Conservation (phyloP, 768 basidiomycete genomes). For the Calvatia gigantea region DNA sequence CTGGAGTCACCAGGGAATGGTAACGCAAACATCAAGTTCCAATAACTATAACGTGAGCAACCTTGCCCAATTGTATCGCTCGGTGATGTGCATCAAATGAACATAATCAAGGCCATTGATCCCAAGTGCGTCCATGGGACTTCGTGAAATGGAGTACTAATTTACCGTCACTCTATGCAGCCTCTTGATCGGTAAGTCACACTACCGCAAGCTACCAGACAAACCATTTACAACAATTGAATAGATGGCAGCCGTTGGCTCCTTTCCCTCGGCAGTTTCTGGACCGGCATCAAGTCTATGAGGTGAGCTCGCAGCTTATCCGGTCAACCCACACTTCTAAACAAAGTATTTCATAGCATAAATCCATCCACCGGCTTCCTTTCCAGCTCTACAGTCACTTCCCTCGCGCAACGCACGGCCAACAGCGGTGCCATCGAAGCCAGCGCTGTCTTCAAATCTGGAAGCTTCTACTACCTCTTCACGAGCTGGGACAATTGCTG, state of each 20-base stretch:
- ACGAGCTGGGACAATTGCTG: conserved; percentile 55
- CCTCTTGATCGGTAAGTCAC: conserved; percentile 27
- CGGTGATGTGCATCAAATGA: background rate
- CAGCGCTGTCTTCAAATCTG: conserved; percentile 39
- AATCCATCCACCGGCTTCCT: conserved; percentile 40
- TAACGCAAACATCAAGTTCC: conserved; percentile 36
- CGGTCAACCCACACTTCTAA: background rate
- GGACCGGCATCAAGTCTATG: conserved; percentile 49
- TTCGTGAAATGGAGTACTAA: background rate
- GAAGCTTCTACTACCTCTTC: conserved; percentile 52
- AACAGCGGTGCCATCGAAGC: conserved; percentile 47
- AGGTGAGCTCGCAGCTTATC: conserved; percentile 14
- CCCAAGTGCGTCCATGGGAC: conserved; percentile 36
- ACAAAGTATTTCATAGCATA: conserved; percentile 20
- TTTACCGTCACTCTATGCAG: conserved; percentile 14
- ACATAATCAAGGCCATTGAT: conserved; percentile 41
- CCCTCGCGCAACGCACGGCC: conserved; percentile 43
- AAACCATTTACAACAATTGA: background rate
- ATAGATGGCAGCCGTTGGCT: conserved; percentile 42
- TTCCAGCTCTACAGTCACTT: conserved; percentile 32
- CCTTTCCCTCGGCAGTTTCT: conserved; percentile 51
- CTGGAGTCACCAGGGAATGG: conserved; percentile 44
- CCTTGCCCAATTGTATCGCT: background rate
- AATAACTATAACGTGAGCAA: conserved; percentile 39
- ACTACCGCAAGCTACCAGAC: background rate